Base-by-base conservation (phyloP, 1,284 basidiomycete genomes). In the Somion occarium region DNA sequence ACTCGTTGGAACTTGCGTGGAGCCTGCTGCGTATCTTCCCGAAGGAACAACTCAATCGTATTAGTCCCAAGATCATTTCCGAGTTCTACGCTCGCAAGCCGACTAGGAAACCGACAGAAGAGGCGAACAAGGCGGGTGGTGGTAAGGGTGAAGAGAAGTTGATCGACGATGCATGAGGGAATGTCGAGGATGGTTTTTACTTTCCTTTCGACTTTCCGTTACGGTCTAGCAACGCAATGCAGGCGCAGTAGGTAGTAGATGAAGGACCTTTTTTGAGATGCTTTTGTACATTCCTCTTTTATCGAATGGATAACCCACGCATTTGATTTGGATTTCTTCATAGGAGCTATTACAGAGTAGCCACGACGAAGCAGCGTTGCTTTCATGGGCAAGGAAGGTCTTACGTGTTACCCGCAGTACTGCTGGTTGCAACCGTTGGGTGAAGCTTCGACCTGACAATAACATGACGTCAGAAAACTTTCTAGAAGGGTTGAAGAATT, bases 1-100 rank as follows among this genome's bases (percentile, higher is more conserved):
- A 99, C 63, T 96, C 93, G 51, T 82, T 99, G 51, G 97, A 99
- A 72, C 79, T 99, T 50, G 97, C 94, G 19, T 99, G 97, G 97
- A 89, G 89, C 27, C 73, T 99, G 53, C 80, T 99, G 60, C 88
- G 97, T 60, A 97, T 97, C 71, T 98, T 99, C 90, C 97, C 97
- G 61, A 96, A 97, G 74, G 96, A 98, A 73, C 92, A 94, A 72
- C 81, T 99, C 57, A 98, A 98, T 76, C 88, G 96, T 62, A 93
- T 95, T 75, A 92, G 83, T 64, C 91, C 91, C 62, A 91, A 90
- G 80, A 91, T 93, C 65, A 87, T 93, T 63, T 79, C 80, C 53
- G 89, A 93, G 73, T 93, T 84, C 68, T 93, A 93, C 64, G 85
- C 79, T 25, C 84, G 91, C 64, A 91, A 91, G 73, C 69, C 82